Base-by-base conservation (phyloP, 495 filamentous ascomycete species). In the Endocarpon pusillum region DNA sequence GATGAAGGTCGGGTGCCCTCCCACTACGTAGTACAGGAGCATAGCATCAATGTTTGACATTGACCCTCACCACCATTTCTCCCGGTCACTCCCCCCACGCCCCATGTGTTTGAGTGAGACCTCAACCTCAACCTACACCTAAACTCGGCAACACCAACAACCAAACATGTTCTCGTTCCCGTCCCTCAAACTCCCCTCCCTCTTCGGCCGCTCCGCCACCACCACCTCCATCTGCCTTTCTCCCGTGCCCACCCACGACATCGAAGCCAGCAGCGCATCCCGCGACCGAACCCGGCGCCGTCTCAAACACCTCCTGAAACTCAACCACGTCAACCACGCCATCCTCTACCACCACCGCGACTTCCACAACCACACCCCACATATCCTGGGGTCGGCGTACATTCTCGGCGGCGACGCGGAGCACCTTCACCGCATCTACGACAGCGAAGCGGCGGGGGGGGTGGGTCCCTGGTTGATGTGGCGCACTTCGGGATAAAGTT, bases 311-410 rank as follows among this genome's bases (percentile, higher is more conserved):
- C 63, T 96, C 10, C 48, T 99, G 21, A 75, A 75, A 44, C 71
- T 86, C 18, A 96, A 99, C 53, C 91, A 99, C 61, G 73, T 75
- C 21, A 92, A 91, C 44, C 64, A 92, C 55, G 67, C 81, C 18
- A 75, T 96, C 34, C 49, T 94, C 35, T 93, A 78, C 48, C 52
- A 89, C 46, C 46, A 79, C 32, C 63, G 81, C 8, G 58, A 68
- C 40, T 93, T 78, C 51, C 79, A 93, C 57, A 97, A 94, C 47
- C 85, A 96, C 55, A 57, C 74, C 33, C 70, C 81, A 19, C 87
- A 96, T 61, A 74, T 75, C 26, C 64, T 99, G 0, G 71, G 72
- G 36, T 85, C 86, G 14, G 76, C 84, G 6, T 94, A 84, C 52
- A 58, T 92, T 2, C 64, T 92, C 3, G 86, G 86, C 4, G 91